Conservation (phyloP, 176 grass and related monocot genomes). For the Hyparrhenia diplandra region DNA sequence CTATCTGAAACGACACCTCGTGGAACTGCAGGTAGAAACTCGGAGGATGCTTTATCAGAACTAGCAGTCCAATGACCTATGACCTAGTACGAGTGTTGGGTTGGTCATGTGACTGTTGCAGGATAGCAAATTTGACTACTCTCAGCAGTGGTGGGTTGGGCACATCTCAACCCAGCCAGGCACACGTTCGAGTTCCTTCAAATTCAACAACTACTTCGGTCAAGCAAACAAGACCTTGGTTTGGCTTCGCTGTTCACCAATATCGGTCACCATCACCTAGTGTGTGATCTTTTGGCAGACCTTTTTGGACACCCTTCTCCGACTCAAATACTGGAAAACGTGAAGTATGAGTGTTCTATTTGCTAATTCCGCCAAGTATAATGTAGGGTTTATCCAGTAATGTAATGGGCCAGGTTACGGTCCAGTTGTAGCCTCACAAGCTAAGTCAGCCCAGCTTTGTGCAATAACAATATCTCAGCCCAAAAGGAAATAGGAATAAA, state of each 20-base stretch:
- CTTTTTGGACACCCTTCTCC: no score
- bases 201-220: constrained; percentile 33
- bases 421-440: no score
- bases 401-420: no score
- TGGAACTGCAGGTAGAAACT: background rate
- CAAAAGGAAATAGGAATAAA: no score
- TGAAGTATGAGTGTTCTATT: no score
- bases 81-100: background rate
- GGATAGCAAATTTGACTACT: constrained; percentile 17
- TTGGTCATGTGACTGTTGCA: background rate
- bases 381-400: no score
- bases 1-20: background rate
- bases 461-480: no score
- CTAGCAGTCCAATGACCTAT: background rate
- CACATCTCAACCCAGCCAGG: constrained; percentile 32
- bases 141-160: constrained; percentile 36
- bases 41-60: background rate
- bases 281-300: no score
- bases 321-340: no score
- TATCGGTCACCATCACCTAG: background rate
- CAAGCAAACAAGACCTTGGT: constrained; percentile 31
- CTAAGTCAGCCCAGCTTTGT: no score
- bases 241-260: constrained; percentile 7
- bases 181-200: background rate
- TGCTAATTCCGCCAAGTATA: no score